These are phyloP conservation scores for Nakazawaea laoshanensis DNA, from an alignment of 805 yeast species.

Conservation along the genomic window DNA sequence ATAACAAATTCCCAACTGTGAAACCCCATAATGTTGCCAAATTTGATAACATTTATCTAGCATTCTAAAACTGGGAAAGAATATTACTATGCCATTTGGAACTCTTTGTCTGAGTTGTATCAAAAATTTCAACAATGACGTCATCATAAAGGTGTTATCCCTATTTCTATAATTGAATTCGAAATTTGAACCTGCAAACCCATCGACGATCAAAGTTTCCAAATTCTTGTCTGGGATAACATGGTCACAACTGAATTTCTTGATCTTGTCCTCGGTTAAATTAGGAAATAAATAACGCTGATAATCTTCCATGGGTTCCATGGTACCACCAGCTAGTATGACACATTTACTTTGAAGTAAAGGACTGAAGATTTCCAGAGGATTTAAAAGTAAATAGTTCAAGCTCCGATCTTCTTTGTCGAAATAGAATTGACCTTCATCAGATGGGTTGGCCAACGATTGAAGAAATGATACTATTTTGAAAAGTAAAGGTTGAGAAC, in stretches of 20 bases:
- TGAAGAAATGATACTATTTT: slow-evolving; percentile 57
- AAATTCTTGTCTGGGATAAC: slow-evolving; percentile 68
- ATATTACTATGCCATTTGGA: slow-evolving; percentile 73
- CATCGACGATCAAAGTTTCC: slow-evolving; percentile 32
- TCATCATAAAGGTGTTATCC: slow-evolving; percentile 33
- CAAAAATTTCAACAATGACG: slow-evolving; percentile 41
- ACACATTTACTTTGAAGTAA: slow-evolving; percentile 64
- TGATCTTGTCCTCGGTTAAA: slow-evolving; percentile 29
- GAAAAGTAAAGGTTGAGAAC: slow-evolving; percentile 45
- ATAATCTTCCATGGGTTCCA: slow-evolving; percentile 83
- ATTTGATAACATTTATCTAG: slow-evolving; percentile 36
- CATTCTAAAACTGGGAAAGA: slow-evolving; percentile 80
- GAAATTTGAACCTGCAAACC: slow-evolving; percentile 32
- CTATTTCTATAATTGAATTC: slow-evolving; percentile 69
- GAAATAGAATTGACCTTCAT: slow-evolving; percentile 72
- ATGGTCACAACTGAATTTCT: slow-evolving; percentile 70
- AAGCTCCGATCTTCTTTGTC: slow-evolving; percentile 31
- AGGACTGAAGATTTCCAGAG: slow-evolving; percentile 59
- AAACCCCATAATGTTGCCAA: slow-evolving; percentile 47
- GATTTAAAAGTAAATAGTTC: slow-evolving; percentile 72
- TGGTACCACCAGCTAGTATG: slow-evolving; percentile 87
- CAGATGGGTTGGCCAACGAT: slow-evolving; percentile 62
- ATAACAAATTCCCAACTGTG: too few species aligned
- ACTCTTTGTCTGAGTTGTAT: slow-evolving; percentile 31
- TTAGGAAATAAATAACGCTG: slow-evolving; percentile 58